Evolutionary conservation across 441 rosid species (phyloP), one percentile per base, ranked within the genome.

Genomic region (Jatropha multifida): DNA sequence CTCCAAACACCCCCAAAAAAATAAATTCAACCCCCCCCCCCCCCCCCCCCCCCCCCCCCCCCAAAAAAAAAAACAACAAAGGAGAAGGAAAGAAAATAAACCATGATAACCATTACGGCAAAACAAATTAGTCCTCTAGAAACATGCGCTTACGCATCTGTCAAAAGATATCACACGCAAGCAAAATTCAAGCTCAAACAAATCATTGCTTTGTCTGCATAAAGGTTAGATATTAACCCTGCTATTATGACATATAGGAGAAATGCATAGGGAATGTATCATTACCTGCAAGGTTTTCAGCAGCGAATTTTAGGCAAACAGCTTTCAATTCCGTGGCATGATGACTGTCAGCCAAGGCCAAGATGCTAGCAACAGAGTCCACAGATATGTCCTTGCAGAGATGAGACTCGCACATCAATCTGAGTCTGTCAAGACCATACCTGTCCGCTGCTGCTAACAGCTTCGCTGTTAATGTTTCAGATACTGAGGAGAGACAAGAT

Each of bases 341-440:
- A 77, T 82, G 71, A 52, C 76, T 60, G 26, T 87, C 90, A 1
- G 90, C 90, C 85, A 87, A 68, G 70, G 86, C 79, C 67, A 87
- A 76, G 26, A 83, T 77, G 75, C 71, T 75, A 63, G 86, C 82
- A 6, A 85, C 90, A 40, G 88, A 80, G 52, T 75, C 65, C 51
- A 85, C 84, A 48, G 90, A 83, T 61, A 87, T 79, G 75, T 82
- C 87, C 79, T 82, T 85, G 83, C 90, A 85, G 56, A 87, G 83
- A 77, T 73, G 79, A 72, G 88, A 82, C 69, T 81, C 88, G 2
- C 90, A 85, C 87, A 85, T 75, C 68, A 85, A 63, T 72, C 78
- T 80, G 67, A 87, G 85, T 69, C 90, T 80, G 58, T 80, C 79
- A 79, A 87, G 70, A 64, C 82, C 86, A 70, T 85, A 85, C 65